A percentile compares a stretch with the other conserved stretches of the same genome.
Evolutionary conservation across 306 rosid species (phyloP).

Genomic region (Prosopis cineraria): DNA sequence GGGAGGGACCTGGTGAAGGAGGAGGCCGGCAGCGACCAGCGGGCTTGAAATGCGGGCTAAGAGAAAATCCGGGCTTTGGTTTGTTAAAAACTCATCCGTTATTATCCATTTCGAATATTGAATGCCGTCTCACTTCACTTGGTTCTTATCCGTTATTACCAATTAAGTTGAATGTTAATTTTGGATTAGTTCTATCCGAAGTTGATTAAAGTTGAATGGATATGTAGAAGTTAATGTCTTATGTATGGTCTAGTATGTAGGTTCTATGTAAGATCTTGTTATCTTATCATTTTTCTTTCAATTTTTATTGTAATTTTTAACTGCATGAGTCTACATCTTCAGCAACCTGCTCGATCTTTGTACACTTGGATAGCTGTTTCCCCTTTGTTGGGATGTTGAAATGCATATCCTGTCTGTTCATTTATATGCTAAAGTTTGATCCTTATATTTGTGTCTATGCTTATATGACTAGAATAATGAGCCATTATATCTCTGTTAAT

Average conservation of each 20-base stretch:
- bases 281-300: background rate
- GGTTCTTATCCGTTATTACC: background rate
- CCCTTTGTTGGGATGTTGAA: slow-evolving; percentile 1
- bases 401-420: background rate
- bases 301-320: slow-evolving; percentile 8
- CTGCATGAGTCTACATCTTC: background rate
- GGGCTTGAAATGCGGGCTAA: slow-evolving; percentile 65
- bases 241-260: background rate
- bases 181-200: slow-evolving; percentile 2
- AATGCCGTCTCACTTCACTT: background rate
- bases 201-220: background rate
- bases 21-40: slow-evolving; percentile 55
- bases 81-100: slow-evolving; percentile 37
- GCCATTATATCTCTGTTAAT: background rate
- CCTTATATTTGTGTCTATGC: background rate
- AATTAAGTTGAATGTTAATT: slow-evolving; percentile 1
- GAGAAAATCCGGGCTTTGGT: slow-evolving; percentile 79
- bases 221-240: background rate
- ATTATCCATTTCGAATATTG: background rate
- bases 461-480: background rate
- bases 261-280: background rate
- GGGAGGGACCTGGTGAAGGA: slow-evolving; percentile 49
- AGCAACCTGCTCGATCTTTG: background rate
- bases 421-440: background rate
- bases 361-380: background rate